These are phyloP conservation scores for Kwoniella bestiolae DNA, from an alignment of 768 basidiomycete species.

Conservation along the genomic window DNA sequence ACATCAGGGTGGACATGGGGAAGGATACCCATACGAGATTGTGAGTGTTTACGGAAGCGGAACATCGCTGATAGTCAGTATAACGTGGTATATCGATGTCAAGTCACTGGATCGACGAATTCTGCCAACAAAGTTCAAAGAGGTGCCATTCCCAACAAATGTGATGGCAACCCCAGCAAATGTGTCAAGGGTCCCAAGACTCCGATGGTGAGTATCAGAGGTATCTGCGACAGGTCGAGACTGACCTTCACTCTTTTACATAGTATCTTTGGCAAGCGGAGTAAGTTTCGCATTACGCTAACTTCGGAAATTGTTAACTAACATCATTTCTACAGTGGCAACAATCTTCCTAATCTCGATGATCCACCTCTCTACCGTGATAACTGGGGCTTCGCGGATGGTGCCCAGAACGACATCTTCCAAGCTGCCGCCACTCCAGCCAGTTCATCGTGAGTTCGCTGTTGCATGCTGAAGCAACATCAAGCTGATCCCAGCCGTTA, in stretches of 20 bases:
- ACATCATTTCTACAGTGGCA: constrained; percentile 22
- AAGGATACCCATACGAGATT: constrained; percentile 44
- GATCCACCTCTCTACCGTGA: constrained; percentile 63
- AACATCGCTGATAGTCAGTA: constrained; percentile 23
- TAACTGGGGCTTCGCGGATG: constrained; percentile 72
- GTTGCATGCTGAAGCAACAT: no score
- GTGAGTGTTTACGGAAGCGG: constrained; percentile 16
- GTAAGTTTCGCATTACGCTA: constrained; percentile 3
- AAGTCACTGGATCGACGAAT: constrained; percentile 37
- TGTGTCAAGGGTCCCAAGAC: constrained; percentile 41
- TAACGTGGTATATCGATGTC: constrained; percentile 42
- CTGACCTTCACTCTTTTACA: constrained; percentile 1
- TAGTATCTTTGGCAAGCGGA: constrained; percentile 20
- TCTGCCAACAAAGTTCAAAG: constrained; percentile 14
- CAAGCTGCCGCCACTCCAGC: constrained; percentile 9
- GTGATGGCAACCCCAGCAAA: constrained; percentile 19
- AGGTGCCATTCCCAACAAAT: constrained; percentile 28
- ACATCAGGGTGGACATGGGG: constrained; percentile 34
- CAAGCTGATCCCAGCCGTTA: no score
- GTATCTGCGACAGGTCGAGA: background rate
- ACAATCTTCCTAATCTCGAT: constrained; percentile 26
- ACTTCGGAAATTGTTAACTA: background rate
- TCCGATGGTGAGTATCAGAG: constrained; percentile 58
- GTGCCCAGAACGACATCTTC: constrained; percentile 76
- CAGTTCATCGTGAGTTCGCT: background rate